Base-by-base conservation (phyloP, 176 grass and related monocot genomes). In the Echinochloa phyllopogon region DNA sequence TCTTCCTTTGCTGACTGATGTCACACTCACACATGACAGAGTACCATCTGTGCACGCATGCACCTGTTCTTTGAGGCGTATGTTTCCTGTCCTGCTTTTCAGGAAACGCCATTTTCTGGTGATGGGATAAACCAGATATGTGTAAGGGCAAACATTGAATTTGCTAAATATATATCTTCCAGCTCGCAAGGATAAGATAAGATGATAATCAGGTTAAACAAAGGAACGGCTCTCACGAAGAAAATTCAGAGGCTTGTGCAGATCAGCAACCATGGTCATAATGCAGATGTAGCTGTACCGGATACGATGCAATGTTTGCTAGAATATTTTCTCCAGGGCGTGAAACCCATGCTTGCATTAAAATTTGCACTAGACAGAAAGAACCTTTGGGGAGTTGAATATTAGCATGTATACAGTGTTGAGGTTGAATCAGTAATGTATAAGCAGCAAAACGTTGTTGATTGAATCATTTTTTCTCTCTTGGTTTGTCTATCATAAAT, bases 371-470 rank as follows among this genome's bases (percentile, higher is more conserved):
- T 18, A 21, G 61, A 17, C 43, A 53, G 69, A 36, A 57, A 9
- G 77, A 25, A 89, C 85, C 82, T 80, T 80, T 27, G 2, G 58
- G 14, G 16, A 12, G 24, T 73, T 83, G 64, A 57, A 88, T 56
- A 65, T 73, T 9, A 57, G 47, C 45, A 27, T 12, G 41, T 15
- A 71, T 72, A 55, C 17, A 2, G 18, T 13, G 37, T 72, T 66
- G 61, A 51, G 24, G 63, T 63, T 55, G 36, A 29, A 23, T 58
- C 56, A 58, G 0, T 78, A 63, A 13, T 69, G 65, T n/a, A 82
- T 60, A 37, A 49, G 2, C 3, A 12, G 55, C 20, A 42, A 5
- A 5, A 75, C 3, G 9, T 60, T 81, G 23, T 25, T 75, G 82
- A 89, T 69, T 14, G 2, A 67, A 85, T 63, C 68, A 71, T 71